Evolutionary conservation across 331 rosid species (phyloP).

Genomic region (Acacia concinna): DNA sequence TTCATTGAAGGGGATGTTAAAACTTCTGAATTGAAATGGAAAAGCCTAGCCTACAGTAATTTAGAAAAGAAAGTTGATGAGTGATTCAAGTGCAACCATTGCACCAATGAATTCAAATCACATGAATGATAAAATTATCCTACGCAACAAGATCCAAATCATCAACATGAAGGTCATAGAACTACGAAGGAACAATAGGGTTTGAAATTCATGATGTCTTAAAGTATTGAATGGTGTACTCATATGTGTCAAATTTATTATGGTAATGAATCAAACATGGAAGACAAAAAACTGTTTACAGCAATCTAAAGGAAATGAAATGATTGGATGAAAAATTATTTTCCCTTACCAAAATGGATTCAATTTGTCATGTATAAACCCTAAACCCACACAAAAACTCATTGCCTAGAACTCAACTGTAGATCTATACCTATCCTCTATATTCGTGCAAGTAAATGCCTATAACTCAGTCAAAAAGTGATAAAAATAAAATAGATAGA

Average conservation of each 20-base stretch:
- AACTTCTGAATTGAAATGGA: slow-evolving; percentile 75
- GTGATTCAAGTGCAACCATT: neutral
- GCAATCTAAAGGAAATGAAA: neutral
- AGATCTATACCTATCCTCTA: neutral
- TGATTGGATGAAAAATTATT: neutral
- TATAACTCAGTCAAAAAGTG: neutral
- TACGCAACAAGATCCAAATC: neutral
- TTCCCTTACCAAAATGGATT: neutral
- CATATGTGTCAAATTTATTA: neutral
- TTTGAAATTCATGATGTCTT: slow-evolving; percentile 9
- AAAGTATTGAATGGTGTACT: neutral
- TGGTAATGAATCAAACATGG: neutral
- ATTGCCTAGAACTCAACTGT: neutral
- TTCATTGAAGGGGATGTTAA: slow-evolving; percentile 59
- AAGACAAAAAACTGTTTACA: neutral
- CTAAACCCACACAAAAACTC: neutral
- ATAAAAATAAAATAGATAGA: neutral
- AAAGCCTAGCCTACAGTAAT: slow-evolving; percentile 74
- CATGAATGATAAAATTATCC: slow-evolving; percentile 3
- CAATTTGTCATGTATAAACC: neutral
- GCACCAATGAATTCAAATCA: neutral
- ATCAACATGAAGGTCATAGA: neutral
- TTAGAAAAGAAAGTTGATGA: slow-evolving; percentile 18
- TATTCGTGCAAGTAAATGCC: neutral
- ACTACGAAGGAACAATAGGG: neutral